Base-by-base conservation (phyloP, 176 grass and related monocot genomes). In the Aegilops sharonensis region DNA sequence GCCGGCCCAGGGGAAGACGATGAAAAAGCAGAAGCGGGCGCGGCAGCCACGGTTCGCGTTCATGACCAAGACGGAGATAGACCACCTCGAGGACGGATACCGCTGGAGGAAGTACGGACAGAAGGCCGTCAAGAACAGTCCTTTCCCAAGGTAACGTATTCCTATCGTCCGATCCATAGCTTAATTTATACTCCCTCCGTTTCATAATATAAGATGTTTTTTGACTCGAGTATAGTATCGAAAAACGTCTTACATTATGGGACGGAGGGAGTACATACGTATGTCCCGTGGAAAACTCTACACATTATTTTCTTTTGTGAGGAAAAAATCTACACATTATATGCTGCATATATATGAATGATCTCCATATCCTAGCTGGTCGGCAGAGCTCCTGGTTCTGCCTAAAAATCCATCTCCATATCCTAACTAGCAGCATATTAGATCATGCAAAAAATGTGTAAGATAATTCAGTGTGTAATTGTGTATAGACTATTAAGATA, bases 121-220 rank as follows among this genome's bases (percentile, higher is more conserved):
- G 83, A 97, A 97, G 64, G 90, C 92, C 61, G 94, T 97, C 66
- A 97, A 94, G 83, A 97, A 97, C 75, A 97, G 94, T 59, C 92
- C 92, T 25, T 97, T 83, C 57, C 92, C 94, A 1, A 92, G 94
- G 94, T 93, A 75, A 54, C 5, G 5, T 54, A 54, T 54, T 54
- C 50, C 48, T 23, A 75, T 74, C 12, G 71, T 50, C 47, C 6
- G 71, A 27, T 29, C 71, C 23, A 13, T 72, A 48, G 42, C 29
- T 75, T 18, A 54, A 18, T 18, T 27, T 45, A 12, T 50, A 37
- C 36, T 37, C 36, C 36, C 32, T 34, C 32, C 4, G 32, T 34
- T 3, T 4, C 30, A 31, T 31, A 31, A 31, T 34, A 3, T 4
- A 34, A 34, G 32, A 34, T 4, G 31, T 34, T 34, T 34, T 4